A percentile compares a stretch with the other conserved stretches of the same genome.
Evolutionary conservation across 768 basidiomycete genomes (phyloP).

Genomic region (Mycena vulgaris): DNA sequence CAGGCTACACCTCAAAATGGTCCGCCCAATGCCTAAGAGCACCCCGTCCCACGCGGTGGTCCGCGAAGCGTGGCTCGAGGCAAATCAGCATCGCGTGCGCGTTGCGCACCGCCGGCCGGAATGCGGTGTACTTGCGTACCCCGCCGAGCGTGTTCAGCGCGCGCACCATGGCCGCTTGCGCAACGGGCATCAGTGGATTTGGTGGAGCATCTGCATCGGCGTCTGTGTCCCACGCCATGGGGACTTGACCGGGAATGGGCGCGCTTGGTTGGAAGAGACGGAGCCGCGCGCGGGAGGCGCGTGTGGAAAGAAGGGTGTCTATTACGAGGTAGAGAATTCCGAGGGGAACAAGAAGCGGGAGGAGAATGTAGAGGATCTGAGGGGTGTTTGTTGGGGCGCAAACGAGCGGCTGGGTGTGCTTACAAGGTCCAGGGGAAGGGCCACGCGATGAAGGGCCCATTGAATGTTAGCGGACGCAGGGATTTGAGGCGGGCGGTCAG

Average conservation of each 20-base stretch:
- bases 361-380: conserved; percentile 38
- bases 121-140: conserved; percentile 47
- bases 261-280: conserved; percentile 9
- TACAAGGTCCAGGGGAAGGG: conserved; percentile 47
- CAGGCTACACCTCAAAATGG: conserved; percentile 39
- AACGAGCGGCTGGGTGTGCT: conserved; percentile 10
- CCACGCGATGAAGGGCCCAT: conserved; percentile 44
- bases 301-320: conserved; percentile 43
- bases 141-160: conserved; percentile 44
- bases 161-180: not conserved
- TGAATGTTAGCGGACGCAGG: conserved; percentile 26
- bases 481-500: conserved; percentile 20
- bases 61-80: conserved; percentile 43
- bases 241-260: not conserved
- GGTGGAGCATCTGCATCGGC: not conserved
- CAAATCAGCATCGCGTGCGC: conserved; percentile 49
- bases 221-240: not conserved
- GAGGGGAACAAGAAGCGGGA: conserved; percentile 49
- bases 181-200: not conserved
- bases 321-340: conserved; percentile 37
- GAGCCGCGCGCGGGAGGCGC: conserved; percentile 42
- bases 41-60: conserved; percentile 45
- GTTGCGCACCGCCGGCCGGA: conserved; percentile 45
- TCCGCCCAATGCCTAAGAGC: conserved; percentile 50
- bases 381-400: not conserved